A percentile compares a stretch with the other conserved stretches of the same genome.
Conservation (phyloP, 306 rosid species). For the Sophora flavescens region DNA sequence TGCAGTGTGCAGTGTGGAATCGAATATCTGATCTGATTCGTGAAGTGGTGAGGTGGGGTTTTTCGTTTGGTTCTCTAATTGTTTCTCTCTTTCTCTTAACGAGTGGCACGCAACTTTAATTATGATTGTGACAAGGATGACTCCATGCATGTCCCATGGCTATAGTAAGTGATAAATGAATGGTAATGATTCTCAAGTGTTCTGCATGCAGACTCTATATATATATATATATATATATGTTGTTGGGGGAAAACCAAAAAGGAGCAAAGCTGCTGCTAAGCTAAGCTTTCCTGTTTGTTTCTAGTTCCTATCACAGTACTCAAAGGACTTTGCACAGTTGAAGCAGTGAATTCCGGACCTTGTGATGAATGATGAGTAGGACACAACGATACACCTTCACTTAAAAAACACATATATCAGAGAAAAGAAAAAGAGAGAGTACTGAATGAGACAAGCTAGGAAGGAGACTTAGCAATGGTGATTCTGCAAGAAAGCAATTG, state of each 20-base stretch:
- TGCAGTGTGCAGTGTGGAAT: conserved; percentile 13
- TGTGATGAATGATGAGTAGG: background rate
- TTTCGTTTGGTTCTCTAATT: background rate
- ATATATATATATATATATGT: too few species aligned
- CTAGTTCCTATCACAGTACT: background rate
- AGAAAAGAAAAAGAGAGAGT: background rate
- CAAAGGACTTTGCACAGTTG: background rate
- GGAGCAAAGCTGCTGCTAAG: background rate
- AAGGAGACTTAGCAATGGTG: background rate
- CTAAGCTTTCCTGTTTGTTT: background rate
- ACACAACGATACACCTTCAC: background rate
- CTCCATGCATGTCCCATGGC: background rate
- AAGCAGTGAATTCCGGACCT: conserved; percentile 10
- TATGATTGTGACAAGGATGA: background rate
- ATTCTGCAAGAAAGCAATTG: background rate
- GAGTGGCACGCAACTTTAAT: conserved; percentile 24
- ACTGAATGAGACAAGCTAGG: background rate
- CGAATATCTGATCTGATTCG: background rate
- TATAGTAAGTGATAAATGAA: background rate
- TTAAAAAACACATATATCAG: background rate
- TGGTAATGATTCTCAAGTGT: background rate
- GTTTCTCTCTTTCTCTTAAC: background rate
- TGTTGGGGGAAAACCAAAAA: too few species aligned
- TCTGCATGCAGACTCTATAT: background rate
- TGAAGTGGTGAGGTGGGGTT: conserved; percentile 2